Base-by-base conservation (phyloP, 371 early-diverging fungal genomes). In the Blyttiomyces sp. region DNA sequence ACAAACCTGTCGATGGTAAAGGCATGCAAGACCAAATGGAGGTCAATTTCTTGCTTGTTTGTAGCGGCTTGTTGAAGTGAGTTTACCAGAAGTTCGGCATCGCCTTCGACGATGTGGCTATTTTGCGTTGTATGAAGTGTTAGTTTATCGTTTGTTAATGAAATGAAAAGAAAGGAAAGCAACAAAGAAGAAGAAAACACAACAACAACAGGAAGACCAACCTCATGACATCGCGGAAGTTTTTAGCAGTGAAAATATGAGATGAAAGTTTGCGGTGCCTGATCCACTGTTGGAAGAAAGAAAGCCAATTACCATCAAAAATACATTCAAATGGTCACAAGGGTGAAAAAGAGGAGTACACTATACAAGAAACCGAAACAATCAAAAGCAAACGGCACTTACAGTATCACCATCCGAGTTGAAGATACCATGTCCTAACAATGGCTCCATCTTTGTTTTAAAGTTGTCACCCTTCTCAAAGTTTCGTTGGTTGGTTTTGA, bases 371-470 rank as follows among this genome's bases (percentile, higher is more conserved):
- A 16, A 61, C 56, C 17, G 13, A 31, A 28, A 0, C 2, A 21
- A 39, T n/a, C 39, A 39, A 13, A n/a, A 11, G 13, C 39, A 11
- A 11, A n/a, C 39, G 39, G n/a, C n/a, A 39, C 39, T 39, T 39
- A 43, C 4, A 59, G 48, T 30, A 36, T 82, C 75, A 4, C 88
- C 88, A 59, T 87, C 87, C 1, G 79, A 70, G 63, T 80, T 82
- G 66, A 89, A 89, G 57, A 89, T 89, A 39, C 89, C 90, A 54
- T 11, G 49, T 33, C 48, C 31, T 39, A n/a, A 21, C 3, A 51
- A 31, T 61, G 36, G 30, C 17, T 6, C 34, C 26, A 11, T 69
- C 75, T 57, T 71, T 66, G 44, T 55, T 52, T 28, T 53, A 65
- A 30, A 1, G 60, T 57, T 32, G 60, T 57, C 33, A 16, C 19